These are phyloP conservation scores for Diaporthe velutina DNA, from an alignment of 2,329 filamentous ascomycete species.

Conservation along the genomic window DNA sequence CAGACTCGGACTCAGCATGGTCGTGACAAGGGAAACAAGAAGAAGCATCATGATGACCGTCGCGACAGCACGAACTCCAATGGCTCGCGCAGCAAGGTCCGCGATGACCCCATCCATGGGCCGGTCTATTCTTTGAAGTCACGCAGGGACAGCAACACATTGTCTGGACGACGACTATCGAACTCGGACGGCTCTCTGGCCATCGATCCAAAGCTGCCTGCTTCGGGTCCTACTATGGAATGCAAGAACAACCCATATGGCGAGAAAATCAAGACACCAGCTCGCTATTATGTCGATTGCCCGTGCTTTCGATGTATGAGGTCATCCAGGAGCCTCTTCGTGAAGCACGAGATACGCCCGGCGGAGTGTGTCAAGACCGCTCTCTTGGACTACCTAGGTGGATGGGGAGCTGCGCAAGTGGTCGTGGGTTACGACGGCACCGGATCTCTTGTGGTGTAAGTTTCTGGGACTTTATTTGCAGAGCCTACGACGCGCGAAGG, in stretches of 20 bases:
- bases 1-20: background rate
- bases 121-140: slow-evolving; percentile 30
- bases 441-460: slow-evolving; percentile 21
- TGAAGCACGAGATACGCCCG: background rate
- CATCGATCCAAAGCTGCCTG: background rate
- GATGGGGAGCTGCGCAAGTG: background rate
- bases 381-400: slow-evolving; percentile 23
- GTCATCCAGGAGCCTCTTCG: slow-evolving; percentile 26
- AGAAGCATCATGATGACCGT: slow-evolving; percentile 10
- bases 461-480: background rate
- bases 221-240: background rate
- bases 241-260: background rate
- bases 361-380: no score
- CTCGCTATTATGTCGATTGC: slow-evolving; percentile 20
- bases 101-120: slow-evolving; percentile 31
- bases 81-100: slow-evolving; percentile 28
- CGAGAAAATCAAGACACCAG: no score
- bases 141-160: slow-evolving; percentile 14
- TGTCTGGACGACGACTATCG: background rate
- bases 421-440: accelerated
- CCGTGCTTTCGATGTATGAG: slow-evolving; percentile 12
- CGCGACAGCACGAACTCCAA: slow-evolving; percentile 28
- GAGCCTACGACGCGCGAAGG: background rate
- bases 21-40: slow-evolving; percentile 4
- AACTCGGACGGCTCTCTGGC: background rate